phyloP scores from a whole-genome alignment of 2,329 filamentous ascomycete species.

The Alternaria conjuncta region DNA sequence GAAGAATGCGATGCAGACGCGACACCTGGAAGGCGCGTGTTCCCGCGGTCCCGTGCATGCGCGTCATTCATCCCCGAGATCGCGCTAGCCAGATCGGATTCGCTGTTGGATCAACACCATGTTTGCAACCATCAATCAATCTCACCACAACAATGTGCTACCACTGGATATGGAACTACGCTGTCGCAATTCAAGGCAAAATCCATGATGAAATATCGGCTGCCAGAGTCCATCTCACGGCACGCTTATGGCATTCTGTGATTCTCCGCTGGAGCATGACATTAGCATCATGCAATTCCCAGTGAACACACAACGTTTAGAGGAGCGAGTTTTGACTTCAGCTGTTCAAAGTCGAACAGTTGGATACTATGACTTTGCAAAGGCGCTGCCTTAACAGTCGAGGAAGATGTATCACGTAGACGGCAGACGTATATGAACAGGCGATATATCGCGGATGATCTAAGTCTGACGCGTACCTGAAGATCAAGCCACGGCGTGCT shows the following conservation, averaged over 20 bases:
- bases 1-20: conserved; percentile 8
- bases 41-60: conserved; percentile 44
- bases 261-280: background rate
- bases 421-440: background rate
- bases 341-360: background rate
- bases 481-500: background rate
- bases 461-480: background rate
- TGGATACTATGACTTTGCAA: background rate
- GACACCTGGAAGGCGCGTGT: conserved; percentile 28
- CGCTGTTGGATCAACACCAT: background rate
- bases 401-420: background rate
- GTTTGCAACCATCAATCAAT: background rate
- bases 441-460: background rate
- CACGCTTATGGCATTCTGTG: background rate
- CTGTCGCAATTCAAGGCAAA: background rate
- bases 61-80: conserved; percentile 39
- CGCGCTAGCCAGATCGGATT: conserved; percentile 19
- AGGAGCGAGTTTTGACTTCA: too few species aligned
- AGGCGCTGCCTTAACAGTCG: background rate
- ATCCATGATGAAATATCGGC: background rate
- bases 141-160: background rate
- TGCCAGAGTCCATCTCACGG: background rate
- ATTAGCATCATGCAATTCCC: background rate
- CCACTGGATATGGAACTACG: background rate
- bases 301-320: background rate